Percentiles rank a stretch among this genome's conserved stretches.
Evolutionary conservation across 768 basidiomycete genomes (phyloP).

Genomic region (Botryobasidium botryosum): DNA sequence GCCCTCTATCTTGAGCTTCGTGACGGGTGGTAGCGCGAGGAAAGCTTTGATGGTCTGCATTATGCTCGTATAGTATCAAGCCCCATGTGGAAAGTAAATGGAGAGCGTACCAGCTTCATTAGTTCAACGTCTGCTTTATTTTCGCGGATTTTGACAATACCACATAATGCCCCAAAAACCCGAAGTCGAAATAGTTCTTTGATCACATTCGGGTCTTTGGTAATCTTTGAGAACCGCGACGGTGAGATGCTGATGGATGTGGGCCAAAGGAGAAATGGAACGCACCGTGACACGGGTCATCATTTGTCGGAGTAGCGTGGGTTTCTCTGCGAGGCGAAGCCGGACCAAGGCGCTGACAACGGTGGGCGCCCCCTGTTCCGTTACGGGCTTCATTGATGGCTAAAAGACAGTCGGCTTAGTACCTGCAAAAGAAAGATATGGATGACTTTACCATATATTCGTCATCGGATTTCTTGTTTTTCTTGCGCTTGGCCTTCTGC

Average conservation of each 20-base stretch:
- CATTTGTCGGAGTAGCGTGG: not conserved
- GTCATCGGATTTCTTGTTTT: slow-evolving; percentile 82
- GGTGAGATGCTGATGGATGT: slow-evolving; percentile 3
- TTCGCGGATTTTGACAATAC: slow-evolving; percentile 24
- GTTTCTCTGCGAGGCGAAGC: not conserved
- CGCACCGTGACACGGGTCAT: not conserved
- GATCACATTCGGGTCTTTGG: slow-evolving; percentile 60
- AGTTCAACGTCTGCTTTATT: slow-evolving; percentile 53
- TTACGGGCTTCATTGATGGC: not conserved
- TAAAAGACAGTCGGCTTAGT: not conserved
- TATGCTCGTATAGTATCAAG: too few species aligned
- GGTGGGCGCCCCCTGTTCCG: not conserved
- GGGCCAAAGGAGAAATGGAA: not conserved
- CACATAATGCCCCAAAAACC: slow-evolving; percentile 44
- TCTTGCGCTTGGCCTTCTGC: slow-evolving; percentile 72
- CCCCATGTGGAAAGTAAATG: too few species aligned
- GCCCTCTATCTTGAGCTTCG: too few species aligned
- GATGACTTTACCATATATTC: slow-evolving; percentile 56
- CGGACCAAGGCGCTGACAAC: not conserved
- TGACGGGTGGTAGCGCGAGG: too few species aligned
- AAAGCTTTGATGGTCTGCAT: too few species aligned
- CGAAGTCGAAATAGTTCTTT: slow-evolving; percentile 82
- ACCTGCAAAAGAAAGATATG: not conserved
- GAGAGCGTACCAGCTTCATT: slow-evolving; percentile 48
- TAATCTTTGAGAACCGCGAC: slow-evolving; percentile 46